A percentile compares a stretch with the other conserved stretches of the same genome.
Conservation (phyloP, 2,329 filamentous ascomycete genomes). For the Tothia fuscella region DNA sequence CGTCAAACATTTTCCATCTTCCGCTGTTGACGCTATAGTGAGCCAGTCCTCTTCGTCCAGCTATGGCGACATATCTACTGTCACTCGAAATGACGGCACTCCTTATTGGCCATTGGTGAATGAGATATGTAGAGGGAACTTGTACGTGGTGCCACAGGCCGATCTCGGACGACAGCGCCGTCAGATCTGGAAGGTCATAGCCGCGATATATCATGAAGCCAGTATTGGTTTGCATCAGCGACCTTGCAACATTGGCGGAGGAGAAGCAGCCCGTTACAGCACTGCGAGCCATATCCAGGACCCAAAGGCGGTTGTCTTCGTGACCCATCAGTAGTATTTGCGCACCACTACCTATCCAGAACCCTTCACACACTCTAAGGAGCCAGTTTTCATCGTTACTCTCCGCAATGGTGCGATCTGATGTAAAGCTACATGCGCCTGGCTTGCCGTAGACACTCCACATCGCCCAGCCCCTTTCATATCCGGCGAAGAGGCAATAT, state of each 20-base stretch:
- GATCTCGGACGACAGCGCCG: constrained; percentile 80
- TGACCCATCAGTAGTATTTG: constrained; percentile 65
- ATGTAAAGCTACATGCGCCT: constrained; percentile 70
- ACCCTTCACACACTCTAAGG: constrained; percentile 61
- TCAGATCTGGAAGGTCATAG: constrained; percentile 81
- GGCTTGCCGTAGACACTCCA: constrained; percentile 97
- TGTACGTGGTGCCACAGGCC: constrained; percentile 92
- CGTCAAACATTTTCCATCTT: constrained; percentile 88
- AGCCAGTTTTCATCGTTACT: constrained; percentile 74
- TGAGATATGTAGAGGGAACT: constrained; percentile 71
- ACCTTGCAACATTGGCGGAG: constrained; percentile 79
- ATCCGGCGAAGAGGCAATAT: constrained; percentile 90
- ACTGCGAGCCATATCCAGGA: constrained; percentile 85
- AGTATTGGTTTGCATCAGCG: constrained; percentile 76
- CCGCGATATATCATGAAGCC: constrained; percentile 88
- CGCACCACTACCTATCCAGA: constrained; percentile 79
- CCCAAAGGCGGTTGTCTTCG: constrained; percentile 69
- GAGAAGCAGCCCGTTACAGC: constrained; percentile 88
- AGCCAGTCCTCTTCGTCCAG: constrained; percentile 79
- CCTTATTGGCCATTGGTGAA: constrained; percentile 88
- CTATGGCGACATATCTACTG: constrained; percentile 89
- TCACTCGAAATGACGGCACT: constrained; percentile 81
- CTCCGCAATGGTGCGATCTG: constrained; percentile 51
- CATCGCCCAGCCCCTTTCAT: constrained; percentile 82
- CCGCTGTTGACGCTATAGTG: constrained; percentile 94